Base-by-base conservation (phyloP, 805 yeast species). In the Ogataea thermomethanolica region DNA sequence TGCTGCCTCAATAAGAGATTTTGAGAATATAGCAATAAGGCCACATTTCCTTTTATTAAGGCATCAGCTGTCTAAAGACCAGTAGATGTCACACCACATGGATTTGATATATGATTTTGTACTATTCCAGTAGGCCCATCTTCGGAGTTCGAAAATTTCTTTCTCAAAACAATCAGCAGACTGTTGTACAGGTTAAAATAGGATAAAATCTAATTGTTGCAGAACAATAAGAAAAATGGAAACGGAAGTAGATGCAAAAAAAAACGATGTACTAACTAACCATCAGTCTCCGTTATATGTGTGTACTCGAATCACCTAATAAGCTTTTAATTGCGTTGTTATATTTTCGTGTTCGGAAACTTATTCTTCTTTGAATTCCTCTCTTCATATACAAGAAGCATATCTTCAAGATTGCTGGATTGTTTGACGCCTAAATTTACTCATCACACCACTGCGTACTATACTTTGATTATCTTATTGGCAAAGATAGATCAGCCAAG, bases 241-340 rank as follows among this genome's bases (percentile, higher is more conserved):
- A 29, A 25, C 14, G 39, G 42, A 32, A 28, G 23, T 28, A 14
- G 25, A 26, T 22, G 39, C 37, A 34, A 34, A 31, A 26, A 20
- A 14, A 12, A 24, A 35, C 22, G 23, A 30, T 30, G 12, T n/a
- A 30, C 29, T 24, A 11, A 30, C 29, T 24, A 11, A 24, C 29
- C 33, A 40, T 30, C 31, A 35, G 23, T 25, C 28, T 35, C 44
- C 35, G 39, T 35, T 40, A 40, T 31, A 33, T 30, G 35, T 35
- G 36, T 11, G 29, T 32, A 26, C 13, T 24, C 29, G 43, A 30
- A 25, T 40, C 39, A 30, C 22, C 31, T 23, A 30, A 25, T n/a
- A 14, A 31, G 14, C 24, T 20, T 12, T n/a, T n/a, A 20, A 15
- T 14, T 25, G 14, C 11, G 15, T 25, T 37, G 33, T 30, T 30